Base-by-base conservation (phyloP, 345 rosid genomes). In the Leavenworthia alabamica region DNA sequence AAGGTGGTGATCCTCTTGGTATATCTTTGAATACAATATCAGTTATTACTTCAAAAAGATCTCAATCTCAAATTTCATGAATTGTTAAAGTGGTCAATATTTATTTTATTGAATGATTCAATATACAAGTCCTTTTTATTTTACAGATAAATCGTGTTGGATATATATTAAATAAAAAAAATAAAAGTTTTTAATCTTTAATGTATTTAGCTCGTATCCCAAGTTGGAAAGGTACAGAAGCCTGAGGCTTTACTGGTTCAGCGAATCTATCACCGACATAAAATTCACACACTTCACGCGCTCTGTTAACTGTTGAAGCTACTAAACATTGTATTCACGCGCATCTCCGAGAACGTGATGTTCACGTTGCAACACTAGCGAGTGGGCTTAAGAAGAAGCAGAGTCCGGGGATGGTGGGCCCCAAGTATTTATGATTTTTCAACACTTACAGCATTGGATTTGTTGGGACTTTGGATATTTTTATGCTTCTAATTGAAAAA, bases 1-100 rank as follows among this genome's bases (percentile, higher is more conserved):
- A 71, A 8, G 73, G 77, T 9, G 93, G 98, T 12, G 76, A 91
- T 59, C 95, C 96, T 50, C 74, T 77, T 23, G 67, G 70, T 1
- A 75, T 84, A 14, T 56, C 90, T 3, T 62, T 91, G 70, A 60
- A 77, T 62, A 76, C 83, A 28, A 69, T 85, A 12, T 71, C 70
- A 15, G 70, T 71, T 56, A 23, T 43, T 49, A 42, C 48, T 32
- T 56, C 48, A 4, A 64, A 13, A 16, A 22, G 16, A 49, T 31
- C 49, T 49, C 48, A 43, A 4, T 57, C 75, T 24, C 75, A 56
- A 49, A 41, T 58, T 14, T 70, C 51, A 1, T 70, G 39, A 70
- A 32, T 45, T n/a, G n/a, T n/a, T n/a, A n/a, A 23, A 56, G n/a
- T 10, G 13, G 48, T 28, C 8, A 49, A 40, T 29, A 48, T n/a